These are phyloP conservation scores for Castanospermum australe DNA, from an alignment of 306 rosid genomes.

Conservation along the genomic window DNA sequence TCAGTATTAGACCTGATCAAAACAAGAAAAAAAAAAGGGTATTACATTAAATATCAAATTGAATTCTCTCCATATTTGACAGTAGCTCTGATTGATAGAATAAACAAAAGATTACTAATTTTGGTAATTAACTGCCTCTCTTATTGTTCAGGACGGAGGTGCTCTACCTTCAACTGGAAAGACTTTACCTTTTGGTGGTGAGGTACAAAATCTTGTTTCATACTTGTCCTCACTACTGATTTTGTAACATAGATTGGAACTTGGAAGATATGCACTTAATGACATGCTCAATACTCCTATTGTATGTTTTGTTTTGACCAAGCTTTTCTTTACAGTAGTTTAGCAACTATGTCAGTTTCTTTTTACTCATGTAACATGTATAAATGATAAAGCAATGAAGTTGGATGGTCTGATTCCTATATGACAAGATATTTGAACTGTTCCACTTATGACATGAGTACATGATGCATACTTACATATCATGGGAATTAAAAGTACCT, in stretches of 20 bases:
- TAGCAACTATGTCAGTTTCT: constrained; percentile 4
- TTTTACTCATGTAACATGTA: not conserved
- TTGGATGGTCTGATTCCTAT: not conserved
- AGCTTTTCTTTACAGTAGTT: constrained; percentile 10
- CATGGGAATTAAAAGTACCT: not conserved
- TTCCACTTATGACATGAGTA: not conserved
- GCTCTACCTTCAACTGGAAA: constrained; percentile 73
- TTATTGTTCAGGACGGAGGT: constrained; percentile 80
- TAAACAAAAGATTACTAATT: constrained; percentile 7
- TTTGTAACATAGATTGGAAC: constrained; percentile 14
- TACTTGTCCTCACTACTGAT: constrained; percentile 15
- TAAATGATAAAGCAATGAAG: not conserved
- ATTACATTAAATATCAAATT: not conserved
- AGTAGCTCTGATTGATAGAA: constrained; percentile 18
- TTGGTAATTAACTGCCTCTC: constrained; percentile 25
- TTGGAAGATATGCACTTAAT: constrained; percentile 12
- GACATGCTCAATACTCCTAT: not conserved
- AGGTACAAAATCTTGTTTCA: constrained; percentile 53
- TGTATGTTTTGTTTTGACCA: constrained; percentile 2
- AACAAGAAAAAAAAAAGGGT: too few species aligned
- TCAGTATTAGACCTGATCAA: too few species aligned
- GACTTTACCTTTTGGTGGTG: constrained; percentile 96
- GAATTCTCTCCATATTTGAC: constrained; percentile 5
- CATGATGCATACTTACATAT: not conserved
- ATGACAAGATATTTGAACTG: not conserved